Conservation (phyloP, 2,329 filamentous ascomycete genomes). For the Helotiales sp. region DNA sequence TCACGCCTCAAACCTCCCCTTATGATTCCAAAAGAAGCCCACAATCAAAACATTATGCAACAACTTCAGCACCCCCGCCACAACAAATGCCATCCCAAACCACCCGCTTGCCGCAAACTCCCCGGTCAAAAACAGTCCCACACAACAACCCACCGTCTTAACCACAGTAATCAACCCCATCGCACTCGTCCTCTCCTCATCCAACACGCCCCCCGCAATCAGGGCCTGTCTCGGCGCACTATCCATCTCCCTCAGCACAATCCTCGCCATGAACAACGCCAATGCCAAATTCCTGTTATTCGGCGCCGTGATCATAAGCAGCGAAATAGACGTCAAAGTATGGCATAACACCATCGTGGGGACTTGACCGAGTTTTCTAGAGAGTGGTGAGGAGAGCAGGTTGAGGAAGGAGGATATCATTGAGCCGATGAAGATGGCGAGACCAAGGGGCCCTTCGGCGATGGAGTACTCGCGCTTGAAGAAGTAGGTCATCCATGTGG, state of each 20-base stretch:
- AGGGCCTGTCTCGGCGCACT: slow-evolving; percentile 2
- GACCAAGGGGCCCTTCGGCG: neutral
- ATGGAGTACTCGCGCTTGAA: slow-evolving; percentile 4
- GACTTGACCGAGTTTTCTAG: neutral
- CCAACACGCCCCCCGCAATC: neutral
- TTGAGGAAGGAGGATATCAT: neutral
- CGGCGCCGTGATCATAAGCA: slow-evolving; percentile 2
- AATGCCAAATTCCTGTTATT: neutral
- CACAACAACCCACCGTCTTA: neutral
- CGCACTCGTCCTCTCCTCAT: neutral
- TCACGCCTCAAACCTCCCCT: neutral
- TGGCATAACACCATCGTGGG: slow-evolving; percentile 3
- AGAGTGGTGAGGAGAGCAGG: neutral
- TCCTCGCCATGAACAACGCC: neutral
- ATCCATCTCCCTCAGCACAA: neutral
- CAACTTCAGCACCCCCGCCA: neutral
- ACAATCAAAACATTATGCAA: neutral
- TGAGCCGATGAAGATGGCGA: neutral
- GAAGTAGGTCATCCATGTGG: slow-evolving; percentile 11
- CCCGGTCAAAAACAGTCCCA: neutral
- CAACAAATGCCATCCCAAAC: slow-evolving; percentile 2
- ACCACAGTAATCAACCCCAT: neutral
- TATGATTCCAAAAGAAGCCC: slow-evolving; percentile 8
- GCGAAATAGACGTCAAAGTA: neutral
- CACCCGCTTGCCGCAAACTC: neutral